Percentiles rank a stretch among this genome's conserved stretches.
Evolutionary conservation across 345 rosid species (phyloP).

Genomic region (Sonneratia alba): DNA sequence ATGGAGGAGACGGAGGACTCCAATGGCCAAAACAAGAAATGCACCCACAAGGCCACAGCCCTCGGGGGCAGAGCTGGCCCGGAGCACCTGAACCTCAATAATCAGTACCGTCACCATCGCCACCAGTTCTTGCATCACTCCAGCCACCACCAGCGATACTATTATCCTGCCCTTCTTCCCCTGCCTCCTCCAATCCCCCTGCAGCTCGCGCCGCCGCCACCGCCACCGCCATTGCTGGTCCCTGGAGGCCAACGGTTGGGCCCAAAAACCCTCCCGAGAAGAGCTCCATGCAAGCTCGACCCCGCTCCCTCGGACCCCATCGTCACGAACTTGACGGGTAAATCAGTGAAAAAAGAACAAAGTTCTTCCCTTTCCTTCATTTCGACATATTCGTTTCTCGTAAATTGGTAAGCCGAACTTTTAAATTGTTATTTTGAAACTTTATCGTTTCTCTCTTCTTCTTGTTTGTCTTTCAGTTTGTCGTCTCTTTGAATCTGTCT

Average conservation of each 20-base stretch:
- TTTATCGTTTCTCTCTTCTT: not conserved
- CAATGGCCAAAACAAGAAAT: slow-evolving; percentile 30
- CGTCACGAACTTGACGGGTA: slow-evolving; percentile 34
- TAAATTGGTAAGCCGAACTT: not conserved
- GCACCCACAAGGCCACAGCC: slow-evolving; percentile 30
- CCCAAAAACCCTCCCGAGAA: slow-evolving; percentile 46
- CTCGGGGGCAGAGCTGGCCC: slow-evolving; percentile 23
- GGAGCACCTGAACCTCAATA: slow-evolving; percentile 16
- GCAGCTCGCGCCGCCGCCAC: slow-evolving; percentile 36
- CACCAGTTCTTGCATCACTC: slow-evolving; percentile 46
- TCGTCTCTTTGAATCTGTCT: not conserved
- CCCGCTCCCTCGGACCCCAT: slow-evolving; percentile 31
- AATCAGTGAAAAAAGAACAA: not conserved
- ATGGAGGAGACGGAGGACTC: slow-evolving; percentile 65
- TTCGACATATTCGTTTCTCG: not conserved
- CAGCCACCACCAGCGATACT: slow-evolving; percentile 25
- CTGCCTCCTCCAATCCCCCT: slow-evolving; percentile 49
- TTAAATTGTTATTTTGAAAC: not conserved
- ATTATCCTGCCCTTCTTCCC: slow-evolving; percentile 59
- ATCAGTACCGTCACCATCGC: slow-evolving; percentile 29
- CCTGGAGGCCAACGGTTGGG: slow-evolving; percentile 32
- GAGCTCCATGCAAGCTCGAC: slow-evolving; percentile 32
- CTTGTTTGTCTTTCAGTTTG: not conserved
- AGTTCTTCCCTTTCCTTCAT: not conserved
- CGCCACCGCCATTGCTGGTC: slow-evolving; percentile 33